These are phyloP conservation scores for Aureobasidium sp. DNA, from an alignment of 2,329 filamentous ascomycete genomes.

Conservation along the genomic window DNA sequence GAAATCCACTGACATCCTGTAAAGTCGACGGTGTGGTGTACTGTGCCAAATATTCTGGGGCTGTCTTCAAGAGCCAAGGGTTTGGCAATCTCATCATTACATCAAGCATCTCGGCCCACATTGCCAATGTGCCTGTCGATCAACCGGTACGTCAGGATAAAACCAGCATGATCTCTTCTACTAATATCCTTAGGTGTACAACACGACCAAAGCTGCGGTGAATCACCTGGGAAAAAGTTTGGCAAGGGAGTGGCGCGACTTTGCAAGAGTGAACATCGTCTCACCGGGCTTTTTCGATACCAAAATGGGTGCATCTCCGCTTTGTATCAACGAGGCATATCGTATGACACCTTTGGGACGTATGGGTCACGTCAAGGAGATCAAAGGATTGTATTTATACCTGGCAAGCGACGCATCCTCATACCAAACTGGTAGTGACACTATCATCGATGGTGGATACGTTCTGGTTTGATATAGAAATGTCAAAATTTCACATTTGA, in stretches of 20 bases:
- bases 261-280: conserved; percentile 52
- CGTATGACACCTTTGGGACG: conserved; percentile 46
- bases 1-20: background rate
- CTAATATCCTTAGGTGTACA: conserved; percentile 38
- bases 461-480: conserved; percentile 26
- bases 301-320: conserved; percentile 45
- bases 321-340: conserved; percentile 41
- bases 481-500: too few species aligned
- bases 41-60: conserved; percentile 37
- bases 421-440: conserved; percentile 30
- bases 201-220: conserved; percentile 51
- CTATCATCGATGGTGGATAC: conserved; percentile 31
- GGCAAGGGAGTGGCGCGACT: conserved; percentile 51
- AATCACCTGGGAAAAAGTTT: conserved; percentile 51
- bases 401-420: conserved; percentile 29
- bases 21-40: conserved; percentile 35
- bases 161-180: too few species aligned
- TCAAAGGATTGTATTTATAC: conserved; percentile 30
- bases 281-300: conserved; percentile 51
- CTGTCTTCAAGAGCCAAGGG: conserved; percentile 38
- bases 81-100: conserved; percentile 47
- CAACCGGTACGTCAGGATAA: conserved; percentile 36
- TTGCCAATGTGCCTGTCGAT: conserved; percentile 42
- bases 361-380: conserved; percentile 29
- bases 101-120: conserved; percentile 29